Evolutionary conservation across 1,284 basidiomycete genomes (phyloP), one percentile per base, ranked within the genome.

Genomic region (Moniliophthora roreri): DNA sequence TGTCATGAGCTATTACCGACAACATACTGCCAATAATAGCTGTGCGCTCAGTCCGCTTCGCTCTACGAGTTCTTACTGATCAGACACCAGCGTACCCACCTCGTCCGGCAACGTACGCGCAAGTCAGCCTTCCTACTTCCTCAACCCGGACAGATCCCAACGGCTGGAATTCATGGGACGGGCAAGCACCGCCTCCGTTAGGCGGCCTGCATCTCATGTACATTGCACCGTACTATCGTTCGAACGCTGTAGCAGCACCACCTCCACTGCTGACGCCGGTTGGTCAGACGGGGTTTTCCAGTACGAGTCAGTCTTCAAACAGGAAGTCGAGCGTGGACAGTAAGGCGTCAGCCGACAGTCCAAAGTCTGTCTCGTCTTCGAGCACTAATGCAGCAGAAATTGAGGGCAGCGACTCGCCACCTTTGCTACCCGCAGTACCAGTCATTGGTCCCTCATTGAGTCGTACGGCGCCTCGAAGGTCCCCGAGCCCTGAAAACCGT

Each of bases 1-100:
- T 15, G 69, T 76, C 26, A 78, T 79, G 21, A 81, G 77, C 54
- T 85, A 87, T 65, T 87, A 87, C 61, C 79, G 82, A 35, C 78
- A 78, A 57, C 82, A 87, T 59, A 84, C 81, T 16, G 63, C 61
- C 35, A 65, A 63, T 18, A 64, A 57, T 18, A 63, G 53, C 55
- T 62, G 68, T 68, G 59, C 55, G 64, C 66, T 45, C 37, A 47
- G 53, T 21, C 23, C 39, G 38, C 40, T 45, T 24, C 18, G 56
- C 45, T 28, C 34, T 36, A 37, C 48, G 54, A 50, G 56, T 21
- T 56, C 54, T 47, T 52, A 8, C 48, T 52, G 47, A 38, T 54
- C 26, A 53, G 61, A 41, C 28, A 21, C 49, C 69, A 68, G 18
- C 68, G 69, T 56, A 53, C 67, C 64, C 68, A 3, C 67, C 72